Base-by-base conservation (phyloP, 2,329 filamentous ascomycete species). In the Verticillium isaacii region DNA sequence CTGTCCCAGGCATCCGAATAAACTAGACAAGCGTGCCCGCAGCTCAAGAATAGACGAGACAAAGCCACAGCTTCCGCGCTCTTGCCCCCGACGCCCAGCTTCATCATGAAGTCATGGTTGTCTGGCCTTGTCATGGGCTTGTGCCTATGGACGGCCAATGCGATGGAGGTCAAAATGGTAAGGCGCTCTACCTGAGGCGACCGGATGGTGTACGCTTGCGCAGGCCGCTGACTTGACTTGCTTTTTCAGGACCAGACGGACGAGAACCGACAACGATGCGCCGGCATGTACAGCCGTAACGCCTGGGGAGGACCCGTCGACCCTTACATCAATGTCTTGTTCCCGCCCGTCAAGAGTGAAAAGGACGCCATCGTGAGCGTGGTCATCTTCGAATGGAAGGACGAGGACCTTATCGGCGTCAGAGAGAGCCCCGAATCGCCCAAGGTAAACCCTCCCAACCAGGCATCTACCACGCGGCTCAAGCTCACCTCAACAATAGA, bases 371-470 rank as follows among this genome's bases (percentile, higher is more conserved):
- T 92, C 54, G 89, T 93, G 66, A 96, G 92, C 74, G 77, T 97
- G 68, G 82, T 97, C 59, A 89, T 99, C 66, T 99, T 97, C 74
- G 94, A 99, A 77, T 99, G 93, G 92, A 88, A 85, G 67, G 95
- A 99, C 72, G 88, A 90, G 72, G 78, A 86, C 59, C 81, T 94
- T 61, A 87, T 99, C 66, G 93, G 94, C 54, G 83, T 90, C 62
- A 82, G 83, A 39, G 80, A 85, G 58, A 80, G 81, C 32, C 76
- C 82, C 17, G 82, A 83, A 59, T 78, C 82, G 37, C 73, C 77
- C 57, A 80, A 83, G 70, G 86, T 89, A 81, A 81, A 57, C 25
- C 56, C 56, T 39, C 55, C 17, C 7, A 32, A 8, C 23, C 54
- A 11, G 17, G 25, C 29, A 32, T 17, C 14, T 17, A 17, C 32